A percentile compares a stretch with the other conserved stretches of the same genome.
Conservation (phyloP, 768 basidiomycete genomes). For the Artomyces pyxidatus region DNA sequence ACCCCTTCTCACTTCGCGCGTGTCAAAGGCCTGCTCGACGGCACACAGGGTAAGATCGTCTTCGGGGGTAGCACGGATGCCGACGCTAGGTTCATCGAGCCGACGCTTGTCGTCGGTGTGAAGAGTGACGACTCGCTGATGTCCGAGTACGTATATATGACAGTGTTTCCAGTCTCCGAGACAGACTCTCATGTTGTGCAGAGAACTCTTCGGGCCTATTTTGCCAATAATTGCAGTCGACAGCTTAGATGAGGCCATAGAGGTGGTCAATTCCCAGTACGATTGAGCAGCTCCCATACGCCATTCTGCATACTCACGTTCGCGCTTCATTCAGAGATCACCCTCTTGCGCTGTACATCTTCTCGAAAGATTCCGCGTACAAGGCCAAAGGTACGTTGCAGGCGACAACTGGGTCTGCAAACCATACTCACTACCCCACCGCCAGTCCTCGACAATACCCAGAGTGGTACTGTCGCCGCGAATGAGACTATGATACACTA, state of each 20-base stretch:
- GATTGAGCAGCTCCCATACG: neutral
- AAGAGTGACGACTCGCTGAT: slow-evolving; percentile 60
- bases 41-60: slow-evolving; percentile 56
- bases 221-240: slow-evolving; percentile 69
- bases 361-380: slow-evolving; percentile 48
- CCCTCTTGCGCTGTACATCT: slow-evolving; percentile 73
- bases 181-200: slow-evolving; percentile 19
- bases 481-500: slow-evolving; percentile 66
- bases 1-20: slow-evolving; percentile 47
- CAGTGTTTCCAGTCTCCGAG: neutral
- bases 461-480: slow-evolving; percentile 58
- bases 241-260: slow-evolving; percentile 62
- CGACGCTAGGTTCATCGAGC: slow-evolving; percentile 54
- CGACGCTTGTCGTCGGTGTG: slow-evolving; percentile 65
- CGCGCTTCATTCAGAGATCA: slow-evolving; percentile 41
- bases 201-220: slow-evolving; percentile 82
- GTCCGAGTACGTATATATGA: slow-evolving; percentile 47
- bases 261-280: slow-evolving; percentile 54
- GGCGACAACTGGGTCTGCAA: too few relatives aligned
- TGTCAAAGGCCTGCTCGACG: slow-evolving; percentile 53
- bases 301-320: neutral
- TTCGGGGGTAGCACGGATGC: slow-evolving; percentile 57
- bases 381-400: slow-evolving; percentile 49
- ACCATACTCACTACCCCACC: neutral
- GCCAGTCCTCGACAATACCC: slow-evolving; percentile 62